Evolutionary conservation across 192 early-diverging fungal genomes (phyloP).

Genomic region (Ramicandelaber brevisporus): DNA sequence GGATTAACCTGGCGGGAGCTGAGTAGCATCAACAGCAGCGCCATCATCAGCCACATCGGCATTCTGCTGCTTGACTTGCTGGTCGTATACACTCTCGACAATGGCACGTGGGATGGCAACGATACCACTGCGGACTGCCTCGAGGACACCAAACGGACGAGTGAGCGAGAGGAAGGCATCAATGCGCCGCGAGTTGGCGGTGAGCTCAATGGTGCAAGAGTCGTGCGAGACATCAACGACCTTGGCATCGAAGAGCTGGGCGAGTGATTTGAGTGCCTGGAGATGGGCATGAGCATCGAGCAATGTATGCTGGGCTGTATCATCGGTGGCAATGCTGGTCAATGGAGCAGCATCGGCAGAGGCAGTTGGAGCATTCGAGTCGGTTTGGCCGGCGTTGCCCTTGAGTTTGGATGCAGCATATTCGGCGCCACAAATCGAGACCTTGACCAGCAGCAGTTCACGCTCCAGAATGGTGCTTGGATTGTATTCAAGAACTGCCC

Average conservation of each 20-base stretch:
- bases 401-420: slow-evolving; percentile 6
- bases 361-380: slow-evolving; percentile 13
- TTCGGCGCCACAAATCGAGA: slow-evolving; percentile 60
- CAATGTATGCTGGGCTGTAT: slow-evolving; percentile 5
- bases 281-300: slow-evolving; percentile 16
- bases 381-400: no score
- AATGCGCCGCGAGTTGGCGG: slow-evolving; percentile 65
- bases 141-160: slow-evolving; percentile 89
- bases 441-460: slow-evolving; percentile 84
- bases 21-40: slow-evolving; percentile 53
- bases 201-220: slow-evolving; percentile 60
- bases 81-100: slow-evolving; percentile 43
- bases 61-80: slow-evolving; percentile 30
- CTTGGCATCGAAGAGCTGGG: slow-evolving; percentile 59
- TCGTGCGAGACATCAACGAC: slow-evolving; percentile 76
- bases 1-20: slow-evolving; percentile 88
- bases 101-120: slow-evolving; percentile 93
- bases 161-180: slow-evolving; percentile 80
- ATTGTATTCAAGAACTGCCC: slow-evolving; percentile 92
- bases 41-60: slow-evolving; percentile 18
- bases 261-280: slow-evolving; percentile 53
- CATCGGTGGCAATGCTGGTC: slow-evolving; percentile 3
- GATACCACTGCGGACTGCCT: slow-evolving; percentile 76
- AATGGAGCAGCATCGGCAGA: slow-evolving; percentile 9
- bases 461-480: slow-evolving; percentile 65